A percentile compares a stretch with the other conserved stretches of the same genome.
Conservation (phyloP, 768 basidiomycete genomes). For the Tylopilus balloui region DNA sequence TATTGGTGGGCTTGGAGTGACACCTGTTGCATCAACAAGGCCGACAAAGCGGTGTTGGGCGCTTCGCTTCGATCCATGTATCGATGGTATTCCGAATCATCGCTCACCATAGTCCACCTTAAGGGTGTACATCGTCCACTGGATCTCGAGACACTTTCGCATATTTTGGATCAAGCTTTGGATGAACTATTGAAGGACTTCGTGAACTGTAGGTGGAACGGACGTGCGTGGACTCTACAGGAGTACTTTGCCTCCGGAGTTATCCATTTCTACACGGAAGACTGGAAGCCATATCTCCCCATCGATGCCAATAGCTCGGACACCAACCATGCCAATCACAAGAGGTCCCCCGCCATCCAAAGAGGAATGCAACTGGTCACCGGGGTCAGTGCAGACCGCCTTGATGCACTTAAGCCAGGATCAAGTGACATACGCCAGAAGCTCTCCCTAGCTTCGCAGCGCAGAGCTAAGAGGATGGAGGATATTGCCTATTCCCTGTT, state of each 20-base stretch:
- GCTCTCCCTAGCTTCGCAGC: constrained; percentile 20
- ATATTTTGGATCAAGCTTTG: neutral
- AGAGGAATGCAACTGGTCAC: constrained; percentile 17
- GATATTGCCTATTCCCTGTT: constrained; percentile 26
- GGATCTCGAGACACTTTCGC: neutral
- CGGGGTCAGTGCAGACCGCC: neutral
- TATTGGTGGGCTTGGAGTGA: constrained; percentile 25
- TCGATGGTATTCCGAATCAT: constrained; percentile 22
- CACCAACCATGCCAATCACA: constrained; percentile 9
- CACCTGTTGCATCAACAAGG: constrained; percentile 27
- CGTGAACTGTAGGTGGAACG: constrained; percentile 20
- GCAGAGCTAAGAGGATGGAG: constrained; percentile 18
- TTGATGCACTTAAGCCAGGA: constrained; percentile 11
- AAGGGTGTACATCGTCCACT: constrained; percentile 6
- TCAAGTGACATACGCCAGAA: constrained; percentile 9
- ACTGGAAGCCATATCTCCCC: constrained; percentile 22
- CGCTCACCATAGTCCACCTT: constrained; percentile 26
- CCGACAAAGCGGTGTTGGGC: constrained; percentile 9
- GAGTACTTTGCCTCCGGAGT: constrained; percentile 21
- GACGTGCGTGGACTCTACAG: constrained; percentile 21
- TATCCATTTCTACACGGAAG: constrained; percentile 21
- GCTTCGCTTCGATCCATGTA: constrained; percentile 25
- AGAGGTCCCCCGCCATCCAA: constrained; percentile 2
- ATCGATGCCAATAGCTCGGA: neutral
- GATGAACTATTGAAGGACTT: constrained; percentile 5